These are phyloP conservation scores for Reticulascus tulasneorum DNA, from an alignment of 2,329 filamentous ascomycete genomes.

Conservation along the genomic window DNA sequence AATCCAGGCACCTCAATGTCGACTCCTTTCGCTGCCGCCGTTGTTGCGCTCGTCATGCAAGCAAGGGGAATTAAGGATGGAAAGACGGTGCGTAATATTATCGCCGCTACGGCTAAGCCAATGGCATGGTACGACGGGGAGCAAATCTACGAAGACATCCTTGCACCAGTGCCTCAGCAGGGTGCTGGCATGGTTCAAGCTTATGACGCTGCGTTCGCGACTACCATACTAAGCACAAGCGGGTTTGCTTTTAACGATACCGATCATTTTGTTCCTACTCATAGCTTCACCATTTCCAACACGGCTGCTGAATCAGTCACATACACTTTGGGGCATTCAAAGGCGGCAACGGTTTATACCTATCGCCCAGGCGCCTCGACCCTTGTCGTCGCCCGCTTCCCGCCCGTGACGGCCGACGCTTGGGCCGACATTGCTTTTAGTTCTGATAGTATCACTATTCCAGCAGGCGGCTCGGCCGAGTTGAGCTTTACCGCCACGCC, in stretches of 20 bases:
- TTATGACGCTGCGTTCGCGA: conserved; percentile 53
- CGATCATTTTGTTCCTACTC: conserved; percentile 44
- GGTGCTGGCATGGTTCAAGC: conserved; percentile 58
- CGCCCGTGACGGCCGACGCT: conserved; percentile 36
- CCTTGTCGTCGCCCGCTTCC: conserved; percentile 33
- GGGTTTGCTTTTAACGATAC: conserved; percentile 63
- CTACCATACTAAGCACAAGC: conserved; percentile 48
- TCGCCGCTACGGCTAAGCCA: conserved; percentile 46
- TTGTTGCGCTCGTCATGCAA: conserved; percentile 50
- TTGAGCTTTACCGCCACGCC: conserved; percentile 41
- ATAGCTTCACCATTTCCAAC: conserved; percentile 54
- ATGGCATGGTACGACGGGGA: conserved; percentile 42
- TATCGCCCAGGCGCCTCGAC: conserved; percentile 30
- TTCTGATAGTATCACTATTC: conserved; percentile 34
- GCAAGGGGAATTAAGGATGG: conserved; percentile 47
- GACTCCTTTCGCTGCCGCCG: conserved; percentile 50
- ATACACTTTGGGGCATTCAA: conserved; percentile 47
- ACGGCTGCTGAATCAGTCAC: conserved; percentile 41
- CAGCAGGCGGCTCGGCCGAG: conserved; percentile 34
- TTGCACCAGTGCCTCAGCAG: conserved; percentile 56
- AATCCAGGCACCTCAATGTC: conserved; percentile 59
- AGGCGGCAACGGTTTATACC: conserved; percentile 52
- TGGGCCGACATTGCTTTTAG: conserved; percentile 40
- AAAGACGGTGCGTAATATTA: conserved; percentile 40
- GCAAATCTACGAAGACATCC: conserved; percentile 25